Base-by-base conservation (phyloP, 345 rosid genomes). In the Salix exigua region DNA sequence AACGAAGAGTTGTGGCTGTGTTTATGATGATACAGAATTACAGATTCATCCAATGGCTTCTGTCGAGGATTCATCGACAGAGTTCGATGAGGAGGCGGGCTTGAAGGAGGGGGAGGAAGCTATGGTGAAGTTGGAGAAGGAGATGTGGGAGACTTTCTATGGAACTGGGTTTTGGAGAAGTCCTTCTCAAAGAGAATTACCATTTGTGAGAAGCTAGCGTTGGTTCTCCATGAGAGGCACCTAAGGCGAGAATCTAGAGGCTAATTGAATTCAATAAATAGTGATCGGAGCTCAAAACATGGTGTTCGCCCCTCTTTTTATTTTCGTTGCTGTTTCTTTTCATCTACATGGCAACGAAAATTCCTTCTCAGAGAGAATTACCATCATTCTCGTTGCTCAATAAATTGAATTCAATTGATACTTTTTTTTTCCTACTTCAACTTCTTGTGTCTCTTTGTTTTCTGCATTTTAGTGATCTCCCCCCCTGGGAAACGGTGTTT, bases 121-220 rank as follows among this genome's bases (percentile, higher is more conserved):
- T 31, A 81, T 82, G 80, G 64, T 79, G 28, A 68, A 11, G 80
- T 77, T 88, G 70, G 89, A 88, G 66, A 82, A 86, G n/a, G 91
- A 88, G 48, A 88, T 84, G 88, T 81, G 85, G 89, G 88, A 88
- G 12, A 86, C 73, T 9, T 88, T 88, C 33, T 80, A 81, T 33
- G 82, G 84, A 21, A 73, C 88, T 19, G 91, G 89, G 18, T 88
- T 88, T 69, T 86, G 91, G 89, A 83, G 89, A 76, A 88, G 91
- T 70, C 86, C 88, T 17, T 88, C 91, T 2, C 85, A 88, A 70
- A 80, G 79, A 74, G 87, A 86, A 58, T 58, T 33, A 31, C 68
- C 68, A 30, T 25, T 25, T 31, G 10, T n/a, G 63, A 23, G 16
- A 25, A 58, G n/a, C n/a, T n/a, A n/a, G 63, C 62, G 4, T n/a